A percentile compares a stretch with the other conserved stretches of the same genome.
Evolutionary conservation across 176 grass and related monocot species (phyloP).

Genomic region (Rhynchospora pubera): DNA sequence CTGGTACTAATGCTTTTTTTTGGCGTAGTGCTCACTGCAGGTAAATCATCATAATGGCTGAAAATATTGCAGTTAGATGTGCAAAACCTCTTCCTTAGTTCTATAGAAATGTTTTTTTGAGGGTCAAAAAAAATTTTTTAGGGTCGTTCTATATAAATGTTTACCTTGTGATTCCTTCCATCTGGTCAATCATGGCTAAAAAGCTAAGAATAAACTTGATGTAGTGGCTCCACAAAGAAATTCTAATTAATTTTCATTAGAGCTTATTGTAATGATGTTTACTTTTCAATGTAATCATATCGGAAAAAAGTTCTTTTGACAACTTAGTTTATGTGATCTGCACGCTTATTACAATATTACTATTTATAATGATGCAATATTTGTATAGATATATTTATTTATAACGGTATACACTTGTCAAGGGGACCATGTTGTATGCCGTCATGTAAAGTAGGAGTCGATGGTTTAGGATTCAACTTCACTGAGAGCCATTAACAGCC

Average conservation of each 20-base stretch:
- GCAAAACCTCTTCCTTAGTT: background rate
- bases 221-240: background rate
- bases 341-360: background rate
- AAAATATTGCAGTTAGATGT: background rate
- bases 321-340: background rate
- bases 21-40: too few species aligned
- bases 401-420: background rate
- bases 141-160: too few species aligned
- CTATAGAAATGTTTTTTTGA: too few species aligned
- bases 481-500: conserved; percentile 9
- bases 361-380: background rate
- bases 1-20: too few species aligned
- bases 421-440: background rate
- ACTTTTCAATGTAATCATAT: background rate
- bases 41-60: background rate
- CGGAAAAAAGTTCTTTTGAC: background rate
- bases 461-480: conserved; percentile 3
- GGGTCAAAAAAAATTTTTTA: too few species aligned
- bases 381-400: background rate
- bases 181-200: background rate
- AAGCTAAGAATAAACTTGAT: background rate
- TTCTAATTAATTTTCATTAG: background rate
- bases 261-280: background rate
- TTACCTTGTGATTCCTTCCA: background rate
- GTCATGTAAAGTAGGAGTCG: conserved; percentile 7